These are phyloP conservation scores for Suillus ampliporus DNA, from an alignment of 768 basidiomycete genomes.

Conservation along the genomic window DNA sequence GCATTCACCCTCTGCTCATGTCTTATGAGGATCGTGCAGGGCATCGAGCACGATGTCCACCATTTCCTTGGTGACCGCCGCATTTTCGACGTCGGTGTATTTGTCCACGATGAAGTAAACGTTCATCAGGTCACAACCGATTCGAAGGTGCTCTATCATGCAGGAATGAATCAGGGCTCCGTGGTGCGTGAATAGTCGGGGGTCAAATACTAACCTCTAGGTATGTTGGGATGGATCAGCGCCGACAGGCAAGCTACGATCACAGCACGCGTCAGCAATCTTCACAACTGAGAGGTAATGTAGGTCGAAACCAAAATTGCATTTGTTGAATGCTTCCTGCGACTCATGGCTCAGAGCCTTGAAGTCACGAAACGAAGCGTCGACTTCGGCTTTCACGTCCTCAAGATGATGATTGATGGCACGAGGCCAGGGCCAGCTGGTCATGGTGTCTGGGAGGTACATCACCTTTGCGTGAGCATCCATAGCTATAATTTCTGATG, in stretches of 20 bases:
- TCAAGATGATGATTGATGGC: constrained; percentile 44
- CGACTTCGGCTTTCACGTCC: constrained; percentile 39
- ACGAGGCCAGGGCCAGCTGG: constrained; percentile 51
- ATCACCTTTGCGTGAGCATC: not conserved
- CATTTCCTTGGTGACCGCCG: constrained; percentile 1
- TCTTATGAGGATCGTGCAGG: constrained; percentile 9
- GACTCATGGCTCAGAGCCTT: constrained; percentile 40
- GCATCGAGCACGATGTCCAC: constrained; percentile 18
- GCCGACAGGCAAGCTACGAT: constrained; percentile 12
- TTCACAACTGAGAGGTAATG: not conserved
- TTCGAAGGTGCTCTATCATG: constrained; percentile 27
- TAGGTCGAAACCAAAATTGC: constrained; percentile 45
- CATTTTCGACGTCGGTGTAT: constrained; percentile 30
- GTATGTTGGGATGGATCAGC: constrained; percentile 8
- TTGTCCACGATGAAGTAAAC: constrained; percentile 40
- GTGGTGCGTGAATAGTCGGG: not conserved
- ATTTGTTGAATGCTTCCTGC: constrained; percentile 46
- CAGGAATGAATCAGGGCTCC: not conserved
- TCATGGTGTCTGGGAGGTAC: constrained; percentile 45
- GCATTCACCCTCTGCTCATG: constrained; percentile 14
- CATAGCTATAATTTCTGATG: not conserved
- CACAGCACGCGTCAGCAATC: not conserved
- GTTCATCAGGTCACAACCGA: constrained; percentile 39
- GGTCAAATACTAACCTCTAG: constrained; percentile 3
- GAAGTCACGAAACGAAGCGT: constrained; percentile 45